phyloP scores from a whole-genome alignment of 331 rosid genomes.

The Acacia concinna region DNA sequence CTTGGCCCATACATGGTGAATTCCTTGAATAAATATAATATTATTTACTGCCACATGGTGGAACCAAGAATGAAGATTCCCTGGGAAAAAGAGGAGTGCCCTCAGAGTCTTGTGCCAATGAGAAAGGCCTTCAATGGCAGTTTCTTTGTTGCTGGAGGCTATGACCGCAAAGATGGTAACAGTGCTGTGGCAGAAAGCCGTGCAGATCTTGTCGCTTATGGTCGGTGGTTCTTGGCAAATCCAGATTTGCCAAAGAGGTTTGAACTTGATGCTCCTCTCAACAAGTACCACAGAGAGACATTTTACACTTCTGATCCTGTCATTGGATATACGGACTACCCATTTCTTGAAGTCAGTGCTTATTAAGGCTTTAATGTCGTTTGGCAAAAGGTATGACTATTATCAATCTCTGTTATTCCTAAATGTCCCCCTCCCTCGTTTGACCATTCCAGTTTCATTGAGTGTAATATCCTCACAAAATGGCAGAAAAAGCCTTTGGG shows the following conservation, averaged over 20 bases:
- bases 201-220: slow-evolving; percentile 70
- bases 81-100: slow-evolving; percentile 6
- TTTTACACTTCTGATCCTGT: slow-evolving; percentile 56
- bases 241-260: slow-evolving; percentile 80
- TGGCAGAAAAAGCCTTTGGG: neutral
- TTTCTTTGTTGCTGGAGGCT: slow-evolving; percentile 25
- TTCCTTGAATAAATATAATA: slow-evolving; percentile 53
- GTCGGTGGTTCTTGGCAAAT: slow-evolving; percentile 71
- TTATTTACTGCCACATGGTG: slow-evolving; percentile 66
- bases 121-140: slow-evolving; percentile 14
- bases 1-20: slow-evolving; percentile 62
- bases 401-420: neutral
- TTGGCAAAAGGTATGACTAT: neutral
- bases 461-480: neutral
- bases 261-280: slow-evolving; percentile 59
- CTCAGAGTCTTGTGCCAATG: slow-evolving; percentile 7
- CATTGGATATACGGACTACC: slow-evolving; percentile 73
- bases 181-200: slow-evolving; percentile 46
- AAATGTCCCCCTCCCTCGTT: neutral
- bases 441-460: neutral
- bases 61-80: slow-evolving; percentile 65
- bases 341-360: slow-evolving; percentile 47
- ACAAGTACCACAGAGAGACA: slow-evolving; percentile 54
- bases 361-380: neutral
- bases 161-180: slow-evolving; percentile 54